These are phyloP conservation scores for Debaryomyces coudertii DNA, from an alignment of 1,139 yeast genomes.

Conservation along the genomic window DNA sequence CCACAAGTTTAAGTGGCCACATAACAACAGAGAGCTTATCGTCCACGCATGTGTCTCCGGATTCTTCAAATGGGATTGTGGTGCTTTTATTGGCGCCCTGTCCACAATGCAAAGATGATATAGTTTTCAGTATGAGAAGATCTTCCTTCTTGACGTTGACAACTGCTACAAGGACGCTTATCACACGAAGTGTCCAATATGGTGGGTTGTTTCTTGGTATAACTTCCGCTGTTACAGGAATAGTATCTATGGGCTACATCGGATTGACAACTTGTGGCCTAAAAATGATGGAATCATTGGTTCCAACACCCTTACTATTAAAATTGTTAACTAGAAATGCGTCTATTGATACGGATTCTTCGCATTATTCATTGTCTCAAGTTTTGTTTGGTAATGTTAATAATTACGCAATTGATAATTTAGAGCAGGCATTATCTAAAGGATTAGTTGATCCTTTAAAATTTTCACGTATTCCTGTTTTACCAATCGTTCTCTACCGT, in stretches of 20 bases:
- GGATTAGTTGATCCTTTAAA: slow-evolving; percentile 46
- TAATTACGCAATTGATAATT: slow-evolving; percentile 29
- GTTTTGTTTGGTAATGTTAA: slow-evolving; percentile 23
- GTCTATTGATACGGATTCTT: slow-evolving; percentile 8
- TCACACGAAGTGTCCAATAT: slow-evolving; percentile 31
- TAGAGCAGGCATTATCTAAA: slow-evolving; percentile 37
- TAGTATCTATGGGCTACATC: slow-evolving; percentile 45
- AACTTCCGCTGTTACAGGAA: slow-evolving; percentile 46
- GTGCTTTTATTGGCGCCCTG: slow-evolving; percentile 38
- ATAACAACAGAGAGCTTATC: slow-evolving; percentile 3
- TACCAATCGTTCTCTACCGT: slow-evolving; percentile 45
- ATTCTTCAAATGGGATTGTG: slow-evolving; percentile 5
- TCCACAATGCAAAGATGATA: slow-evolving; percentile 48
- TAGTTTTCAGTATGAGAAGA: slow-evolving; percentile 37
- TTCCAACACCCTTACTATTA: slow-evolving; percentile 41
- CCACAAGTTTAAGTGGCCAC: slow-evolving; percentile 6
- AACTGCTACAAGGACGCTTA: slow-evolving; percentile 23
- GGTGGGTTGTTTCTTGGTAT: slow-evolving; percentile 41
- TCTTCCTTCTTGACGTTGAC: slow-evolving; percentile 32
- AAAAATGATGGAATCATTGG: slow-evolving; percentile 40
- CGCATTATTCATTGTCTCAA: slow-evolving; percentile 21
- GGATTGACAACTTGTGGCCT: slow-evolving; percentile 47
- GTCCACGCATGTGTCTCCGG: neutral
- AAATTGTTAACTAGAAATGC: slow-evolving; percentile 27
- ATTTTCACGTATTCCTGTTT: slow-evolving; percentile 42